Conservation (phyloP, 169 alveolate species). For the Plasmodium gaboni region DNA sequence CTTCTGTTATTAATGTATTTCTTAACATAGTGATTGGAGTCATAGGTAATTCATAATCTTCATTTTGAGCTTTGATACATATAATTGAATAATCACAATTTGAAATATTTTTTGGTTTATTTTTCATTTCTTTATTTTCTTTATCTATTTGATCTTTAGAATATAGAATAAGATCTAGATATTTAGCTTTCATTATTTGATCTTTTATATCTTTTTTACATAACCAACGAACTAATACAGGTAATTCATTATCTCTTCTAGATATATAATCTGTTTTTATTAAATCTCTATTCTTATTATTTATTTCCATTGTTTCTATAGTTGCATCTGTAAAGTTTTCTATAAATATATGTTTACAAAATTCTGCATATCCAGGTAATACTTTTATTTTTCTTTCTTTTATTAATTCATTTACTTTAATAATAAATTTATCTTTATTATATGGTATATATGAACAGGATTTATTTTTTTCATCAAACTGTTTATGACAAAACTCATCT, state of each 20-base stretch:
- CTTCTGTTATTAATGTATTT: constrained; percentile 96
- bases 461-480: constrained; percentile 79
- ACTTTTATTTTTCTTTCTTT: constrained; percentile 74
- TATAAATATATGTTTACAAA: constrained; percentile 97
- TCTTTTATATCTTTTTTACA: constrained; percentile 84
- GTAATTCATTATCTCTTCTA: constrained; percentile 95
- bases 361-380: constrained; percentile 97
- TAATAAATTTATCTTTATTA: constrained; percentile 79
- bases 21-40: constrained; percentile 98
- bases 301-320: constrained; percentile 91
- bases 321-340: constrained; percentile 95
- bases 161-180: constrained; percentile 95
- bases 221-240: constrained; percentile 97
- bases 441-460: constrained; percentile 80
- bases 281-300: constrained; percentile 90
- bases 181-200: constrained; percentile 87
- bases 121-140: constrained; percentile 87
- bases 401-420: constrained; percentile 81
- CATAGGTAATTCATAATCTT: constrained; percentile 95
- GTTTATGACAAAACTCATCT: constrained; percentile 85
- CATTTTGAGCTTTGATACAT: constrained; percentile 83
- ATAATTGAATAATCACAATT: constrained; percentile 80
- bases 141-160: constrained; percentile 94
- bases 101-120: constrained; percentile 31
- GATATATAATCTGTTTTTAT: constrained; percentile 94